Evolutionary conservation across 2,329 filamentous ascomycete species (phyloP).

Genomic region (Trichoderma pleuroti): DNA sequence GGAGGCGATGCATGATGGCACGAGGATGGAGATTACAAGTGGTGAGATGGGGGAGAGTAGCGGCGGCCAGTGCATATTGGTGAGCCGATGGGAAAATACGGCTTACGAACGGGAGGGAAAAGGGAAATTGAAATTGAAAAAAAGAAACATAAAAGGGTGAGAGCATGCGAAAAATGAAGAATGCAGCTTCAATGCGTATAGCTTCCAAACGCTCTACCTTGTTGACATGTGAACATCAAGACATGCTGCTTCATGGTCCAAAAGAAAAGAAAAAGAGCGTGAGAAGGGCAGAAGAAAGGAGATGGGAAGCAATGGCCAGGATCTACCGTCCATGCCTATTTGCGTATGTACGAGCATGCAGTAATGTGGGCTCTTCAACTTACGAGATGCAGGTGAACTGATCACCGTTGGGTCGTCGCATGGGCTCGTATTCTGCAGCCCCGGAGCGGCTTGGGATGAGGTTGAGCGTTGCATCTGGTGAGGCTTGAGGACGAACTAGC

Average conservation of each 20-base stretch:
- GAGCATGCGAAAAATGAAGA: background rate
- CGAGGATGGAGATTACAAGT: constrained; percentile 6
- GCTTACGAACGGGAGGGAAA: background rate
- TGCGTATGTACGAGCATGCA: background rate
- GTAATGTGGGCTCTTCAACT: constrained; percentile 1
- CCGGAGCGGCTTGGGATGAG: background rate
- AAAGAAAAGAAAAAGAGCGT: background rate
- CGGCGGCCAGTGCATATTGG: constrained; percentile 5
- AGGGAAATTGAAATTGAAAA: background rate
- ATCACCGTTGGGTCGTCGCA: constrained; percentile 11
- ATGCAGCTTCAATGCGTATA: background rate
- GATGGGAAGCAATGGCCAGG: background rate
- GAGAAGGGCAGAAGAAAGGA: background rate
- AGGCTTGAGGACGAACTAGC: background rate
- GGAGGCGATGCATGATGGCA: background rate
- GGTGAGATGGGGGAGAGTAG: background rate
- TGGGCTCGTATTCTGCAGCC: constrained; percentile 4
- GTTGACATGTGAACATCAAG: background rate
- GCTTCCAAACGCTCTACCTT: background rate
- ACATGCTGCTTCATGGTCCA: background rate
- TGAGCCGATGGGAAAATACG: background rate
- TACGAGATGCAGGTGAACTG: background rate
- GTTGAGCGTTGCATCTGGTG: background rate
- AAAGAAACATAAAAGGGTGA: background rate
- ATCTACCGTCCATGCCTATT: background rate